These are phyloP conservation scores for Ophiocordyceps robertsii DNA, from an alignment of 2,329 filamentous ascomycete species.

Conservation along the genomic window DNA sequence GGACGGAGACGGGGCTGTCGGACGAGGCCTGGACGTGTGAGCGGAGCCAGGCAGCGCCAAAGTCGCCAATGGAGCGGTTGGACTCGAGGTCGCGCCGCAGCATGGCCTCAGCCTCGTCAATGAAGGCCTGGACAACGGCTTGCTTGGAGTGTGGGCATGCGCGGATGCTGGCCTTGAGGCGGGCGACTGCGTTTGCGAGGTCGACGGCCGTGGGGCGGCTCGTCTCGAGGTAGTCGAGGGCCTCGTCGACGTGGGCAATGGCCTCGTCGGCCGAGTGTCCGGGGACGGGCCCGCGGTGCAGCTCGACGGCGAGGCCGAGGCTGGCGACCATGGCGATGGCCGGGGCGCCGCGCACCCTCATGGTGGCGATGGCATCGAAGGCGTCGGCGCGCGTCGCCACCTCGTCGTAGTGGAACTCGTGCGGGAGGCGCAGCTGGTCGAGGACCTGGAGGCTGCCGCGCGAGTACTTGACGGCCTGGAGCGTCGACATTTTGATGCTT, in stretches of 20 bases:
- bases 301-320: slow-evolving; percentile 74
- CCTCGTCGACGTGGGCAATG: slow-evolving; percentile 58
- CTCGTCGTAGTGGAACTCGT: slow-evolving; percentile 65
- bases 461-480: slow-evolving; percentile 67
- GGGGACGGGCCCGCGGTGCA: slow-evolving; percentile 39
- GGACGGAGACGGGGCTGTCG: slow-evolving; percentile 51
- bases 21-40: slow-evolving; percentile 37
- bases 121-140: slow-evolving; percentile 55
- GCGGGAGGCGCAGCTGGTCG: slow-evolving; percentile 71
- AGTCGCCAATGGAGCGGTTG: slow-evolving; percentile 71
- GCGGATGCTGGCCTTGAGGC: slow-evolving; percentile 55
- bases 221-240: slow-evolving; percentile 74
- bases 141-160: slow-evolving; percentile 29
- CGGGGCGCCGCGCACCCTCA: slow-evolving; percentile 69
- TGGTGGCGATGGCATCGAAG: slow-evolving; percentile 70
- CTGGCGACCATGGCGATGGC: slow-evolving; percentile 97
- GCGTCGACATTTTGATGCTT: slow-evolving; percentile 31
- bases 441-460: slow-evolving; percentile 63
- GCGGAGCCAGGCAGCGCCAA: slow-evolving; percentile 74
- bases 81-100: slow-evolving; percentile 75
- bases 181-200: slow-evolving; percentile 74
- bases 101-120: slow-evolving; percentile 73
- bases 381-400: slow-evolving; percentile 60
- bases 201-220: slow-evolving; percentile 93
- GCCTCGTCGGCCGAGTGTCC: slow-evolving; percentile 39